phyloP scores from a whole-genome alignment of 106 monocot genomes.

The Dendrobium nobile region DNA sequence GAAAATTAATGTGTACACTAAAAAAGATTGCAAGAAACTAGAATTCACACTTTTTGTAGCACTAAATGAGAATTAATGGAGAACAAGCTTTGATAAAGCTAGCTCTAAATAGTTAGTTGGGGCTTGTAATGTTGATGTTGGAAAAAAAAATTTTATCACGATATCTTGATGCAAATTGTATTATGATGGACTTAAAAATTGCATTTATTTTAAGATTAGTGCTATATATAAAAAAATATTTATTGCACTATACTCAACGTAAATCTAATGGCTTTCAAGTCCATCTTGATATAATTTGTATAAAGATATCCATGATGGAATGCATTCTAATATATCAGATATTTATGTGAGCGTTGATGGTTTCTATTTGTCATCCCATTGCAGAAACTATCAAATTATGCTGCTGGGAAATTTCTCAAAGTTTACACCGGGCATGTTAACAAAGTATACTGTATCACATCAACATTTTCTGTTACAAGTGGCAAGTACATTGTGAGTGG shows the following conservation, averaged over 20 bases:
- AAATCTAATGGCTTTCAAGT: no score
- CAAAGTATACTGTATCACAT: conserved; percentile 59
- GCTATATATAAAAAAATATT: no score
- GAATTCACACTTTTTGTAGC: not conserved
- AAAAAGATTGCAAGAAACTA: no score
- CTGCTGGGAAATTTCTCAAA: conserved; percentile 65
- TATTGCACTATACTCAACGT: not conserved
- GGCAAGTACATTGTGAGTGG: conserved; percentile 90
- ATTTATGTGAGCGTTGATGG: not conserved
- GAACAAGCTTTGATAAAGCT: not conserved
- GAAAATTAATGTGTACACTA: no score
- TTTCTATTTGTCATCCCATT: conserved; percentile 13
- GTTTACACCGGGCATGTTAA: conserved; percentile 84
- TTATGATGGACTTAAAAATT: no score
- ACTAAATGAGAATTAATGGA: not conserved
- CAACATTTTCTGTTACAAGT: conserved; percentile 88
- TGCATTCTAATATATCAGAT: not conserved
- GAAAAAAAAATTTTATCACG: no score
- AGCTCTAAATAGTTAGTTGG: not conserved
- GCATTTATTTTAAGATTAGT: no score
- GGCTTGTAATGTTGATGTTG: not conserved
- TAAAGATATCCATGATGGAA: no score
- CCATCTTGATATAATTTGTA: no score
- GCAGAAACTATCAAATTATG: conserved; percentile 87
- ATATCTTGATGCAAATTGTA: no score